Evolutionary conservation across 208 protist species (phyloP), one percentile per base, ranked within the genome.

Genomic region (Leptomonas seymouri): DNA sequence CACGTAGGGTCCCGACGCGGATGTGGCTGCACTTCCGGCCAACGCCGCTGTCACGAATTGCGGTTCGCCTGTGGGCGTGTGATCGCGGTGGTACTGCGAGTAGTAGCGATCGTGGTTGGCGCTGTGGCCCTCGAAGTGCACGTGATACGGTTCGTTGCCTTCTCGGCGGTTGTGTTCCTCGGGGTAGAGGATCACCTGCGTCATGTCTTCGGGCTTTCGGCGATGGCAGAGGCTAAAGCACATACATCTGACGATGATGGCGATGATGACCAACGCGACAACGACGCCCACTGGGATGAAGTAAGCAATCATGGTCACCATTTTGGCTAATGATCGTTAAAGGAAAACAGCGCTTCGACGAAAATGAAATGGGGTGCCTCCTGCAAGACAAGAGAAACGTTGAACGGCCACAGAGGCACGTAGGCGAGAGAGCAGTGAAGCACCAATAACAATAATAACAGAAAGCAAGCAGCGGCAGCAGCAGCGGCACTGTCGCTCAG

Each of bases 251-350:
- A 59, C 8, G n/a, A 59, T 15, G 54, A 34, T 27, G 54, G 23
- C 54, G 12, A 59, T n/a, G 12, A 59, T 18, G 34, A 15, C 34
- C 11, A 45, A 15, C 6, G 54, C 34, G 20, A 45, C 28, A 25
- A 59, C 8, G 2, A 34, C 30, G 16, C 41, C 41, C 8, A 59
- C 6, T 28, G 41, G 36, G 20, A 59, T 28, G 11, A 59, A 59
- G 31, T 59, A 59, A 30, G 27, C 31, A 7, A 59, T 23, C 54
- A 59, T 59, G n/a, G n/a, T n/a, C n/a, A n/a, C n/a, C n/a, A n/a
- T n/a, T n/a, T n/a, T n/a, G n/a, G n/a, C n/a, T n/a, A n/a, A n/a
- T n/a, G n/a, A n/a, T n/a, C n/a, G n/a, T 14, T 15, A 20, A 56
- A 39, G 36, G 28, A 31, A 23, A 59, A 23, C 36, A 59, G 18